Base-by-base conservation (phyloP, 441 rosid genomes). In the Erodium trifolium region DNA sequence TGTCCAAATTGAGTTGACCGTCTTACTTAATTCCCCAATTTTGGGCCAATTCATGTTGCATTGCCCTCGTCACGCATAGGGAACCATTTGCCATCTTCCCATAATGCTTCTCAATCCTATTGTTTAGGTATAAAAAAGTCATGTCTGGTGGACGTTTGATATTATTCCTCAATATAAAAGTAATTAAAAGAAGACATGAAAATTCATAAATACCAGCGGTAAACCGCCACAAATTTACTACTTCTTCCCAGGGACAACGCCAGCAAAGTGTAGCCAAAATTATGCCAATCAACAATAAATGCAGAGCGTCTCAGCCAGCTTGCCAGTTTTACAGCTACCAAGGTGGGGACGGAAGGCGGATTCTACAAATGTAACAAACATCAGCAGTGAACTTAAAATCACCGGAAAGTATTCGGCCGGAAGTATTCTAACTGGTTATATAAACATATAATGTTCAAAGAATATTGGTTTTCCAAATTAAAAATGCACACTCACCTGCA, bases 1-100 rank as follows among this genome's bases (percentile, higher is more conserved):
- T 65, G 70, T 69, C 53, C 74, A 71, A 51, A 23, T 68, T 68
- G 77, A 76, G 74, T 12, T 57, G 45, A 70, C 64, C 70, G 66
- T 73, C 91, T 86, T 80, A 91, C 99, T 83, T 87, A 67, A 94
- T 91, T 80, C 90, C 98, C 99, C 98, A 94, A 70, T 90, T 92
- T 75, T 94, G 97, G 65, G 87, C 86, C 80, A 94, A 80, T 71
- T 94, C 99, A 80, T 91, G 97, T 77, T 94, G 97, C 99, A 94
- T 94, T 73, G 98, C 98, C 70, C 70, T 83, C 16, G 98, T 94
- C 67, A 92, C 99, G 74, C 99, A 94, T 5, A 92, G 79, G 34
- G 98, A 77, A 75, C 96, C 97, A 18, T 88, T 70, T 62, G 97
- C 98, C 96, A 90, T 88, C 78, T 82, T 81, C 70, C 98, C 99